Evolutionary conservation across 2,329 filamentous ascomycete species (phyloP).

Genomic region (Cladosporium sp.): DNA sequence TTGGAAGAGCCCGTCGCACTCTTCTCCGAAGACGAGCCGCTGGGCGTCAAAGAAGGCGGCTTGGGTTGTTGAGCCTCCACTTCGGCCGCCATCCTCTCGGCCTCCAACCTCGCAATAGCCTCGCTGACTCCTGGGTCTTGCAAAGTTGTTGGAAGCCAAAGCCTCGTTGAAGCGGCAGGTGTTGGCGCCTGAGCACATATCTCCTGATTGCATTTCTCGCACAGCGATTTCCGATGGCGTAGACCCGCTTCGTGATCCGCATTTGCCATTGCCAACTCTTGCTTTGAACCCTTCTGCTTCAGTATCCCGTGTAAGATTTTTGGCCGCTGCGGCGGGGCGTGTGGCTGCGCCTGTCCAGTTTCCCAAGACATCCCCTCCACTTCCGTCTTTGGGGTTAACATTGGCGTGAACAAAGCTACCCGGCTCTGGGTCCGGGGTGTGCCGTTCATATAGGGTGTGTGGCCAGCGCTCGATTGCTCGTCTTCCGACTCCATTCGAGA

Average conservation of each 20-base stretch:
- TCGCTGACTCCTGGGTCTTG: constrained; percentile 1
- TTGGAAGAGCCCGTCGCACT: background rate
- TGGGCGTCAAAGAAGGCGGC: background rate
- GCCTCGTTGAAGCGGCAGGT: background rate
- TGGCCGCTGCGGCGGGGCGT: background rate
- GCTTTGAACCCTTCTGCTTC: background rate
- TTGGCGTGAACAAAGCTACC: constrained; percentile 1
- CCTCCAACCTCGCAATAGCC: background rate
- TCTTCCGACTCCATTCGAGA: constrained; percentile 3
- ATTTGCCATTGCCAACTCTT: background rate
- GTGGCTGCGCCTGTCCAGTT: background rate
- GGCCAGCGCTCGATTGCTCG: constrained; percentile 4
- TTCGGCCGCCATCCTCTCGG: background rate
- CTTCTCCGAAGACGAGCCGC: constrained; percentile 4
- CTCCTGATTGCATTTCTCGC: constrained; percentile 5
- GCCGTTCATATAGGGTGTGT: constrained; percentile 1
- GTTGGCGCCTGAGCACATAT: background rate
- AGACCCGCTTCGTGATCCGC: background rate
- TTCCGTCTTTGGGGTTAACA: background rate
- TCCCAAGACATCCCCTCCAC: constrained; percentile 1
- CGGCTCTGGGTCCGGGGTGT: background rate
- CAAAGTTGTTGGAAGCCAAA: background rate
- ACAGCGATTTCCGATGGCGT: background rate
- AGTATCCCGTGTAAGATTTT: background rate
- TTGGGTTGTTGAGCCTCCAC: background rate